A percentile compares a stretch with the other conserved stretches of the same genome.
Evolutionary conservation across 805 yeast genomes (phyloP).

Genomic region (Spathaspora girioi): DNA sequence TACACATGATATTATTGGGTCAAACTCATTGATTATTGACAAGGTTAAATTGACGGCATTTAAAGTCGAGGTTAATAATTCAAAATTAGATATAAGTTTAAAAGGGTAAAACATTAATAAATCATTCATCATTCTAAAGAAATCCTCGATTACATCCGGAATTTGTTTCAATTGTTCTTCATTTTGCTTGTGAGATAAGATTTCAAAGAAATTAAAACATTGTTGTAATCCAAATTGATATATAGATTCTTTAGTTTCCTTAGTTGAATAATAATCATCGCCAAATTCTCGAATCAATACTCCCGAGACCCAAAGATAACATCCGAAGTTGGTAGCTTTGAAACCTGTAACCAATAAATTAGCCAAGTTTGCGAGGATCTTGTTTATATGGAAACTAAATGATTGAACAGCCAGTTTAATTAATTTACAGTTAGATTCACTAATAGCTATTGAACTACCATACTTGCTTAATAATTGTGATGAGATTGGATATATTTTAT

Average conservation of each 20-base stretch:
- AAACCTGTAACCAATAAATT: slow-evolving; percentile 69
- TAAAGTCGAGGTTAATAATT: slow-evolving; percentile 48
- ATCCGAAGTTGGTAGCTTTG: slow-evolving; percentile 65
- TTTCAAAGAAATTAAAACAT: slow-evolving; percentile 51
- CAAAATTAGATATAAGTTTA: slow-evolving; percentile 43
- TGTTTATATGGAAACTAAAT: slow-evolving; percentile 51
- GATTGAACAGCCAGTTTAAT: slow-evolving; percentile 63
- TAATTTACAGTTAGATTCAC: slow-evolving; percentile 73
- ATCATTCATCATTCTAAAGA: slow-evolving; percentile 75
- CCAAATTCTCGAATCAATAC: slow-evolving; percentile 71
- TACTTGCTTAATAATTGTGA: slow-evolving; percentile 45
- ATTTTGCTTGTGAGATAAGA: slow-evolving; percentile 22
- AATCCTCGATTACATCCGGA: slow-evolving; percentile 82
- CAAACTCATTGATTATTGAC: slow-evolving; percentile 55
- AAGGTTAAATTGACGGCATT: slow-evolving; percentile 57
- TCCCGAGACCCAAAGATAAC: slow-evolving; percentile 90
- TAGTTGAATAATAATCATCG: slow-evolving; percentile 43
- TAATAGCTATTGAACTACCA: slow-evolving; percentile 58
- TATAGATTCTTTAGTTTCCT: slow-evolving; percentile 52
- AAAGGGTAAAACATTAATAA: slow-evolving; percentile 71
- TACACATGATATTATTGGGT: slow-evolving; percentile 64
- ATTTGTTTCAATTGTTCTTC: slow-evolving; percentile 30
- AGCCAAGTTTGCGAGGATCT: slow-evolving; percentile 63
- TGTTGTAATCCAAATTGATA: slow-evolving; percentile 76
- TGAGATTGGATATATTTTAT: slow-evolving; percentile 57